Evolutionary conservation across 2,329 filamentous ascomycete species (phyloP).

Genomic region (Ophiostoma quercus): DNA sequence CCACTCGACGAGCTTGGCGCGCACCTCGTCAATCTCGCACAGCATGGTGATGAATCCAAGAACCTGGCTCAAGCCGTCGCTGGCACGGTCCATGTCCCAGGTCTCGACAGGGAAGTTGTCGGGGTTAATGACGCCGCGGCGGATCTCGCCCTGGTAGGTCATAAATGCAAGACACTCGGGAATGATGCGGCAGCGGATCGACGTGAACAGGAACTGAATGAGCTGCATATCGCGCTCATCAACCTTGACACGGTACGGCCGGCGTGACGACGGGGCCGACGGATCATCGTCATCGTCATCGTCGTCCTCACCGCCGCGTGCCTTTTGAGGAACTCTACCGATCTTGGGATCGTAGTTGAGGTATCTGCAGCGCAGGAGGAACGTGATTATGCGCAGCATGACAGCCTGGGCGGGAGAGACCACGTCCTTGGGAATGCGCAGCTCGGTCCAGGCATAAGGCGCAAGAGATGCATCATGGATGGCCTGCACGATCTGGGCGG

Average conservation of each 20-base stretch:
- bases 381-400: constrained; percentile 81
- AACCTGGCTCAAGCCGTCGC: constrained; percentile 90
- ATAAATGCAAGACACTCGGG: constrained; percentile 93
- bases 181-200: constrained; percentile 86
- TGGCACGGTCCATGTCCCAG: constrained; percentile 97
- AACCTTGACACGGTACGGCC: not conserved
- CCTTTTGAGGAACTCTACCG: not conserved
- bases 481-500: constrained; percentile 90
- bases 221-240: constrained; percentile 56
- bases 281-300: constrained; percentile 39
- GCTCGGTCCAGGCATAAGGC: constrained; percentile 85
- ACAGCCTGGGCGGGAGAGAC: constrained; percentile 93
- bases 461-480: constrained; percentile 84
- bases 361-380: constrained; percentile 62
- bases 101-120: constrained; percentile 89
- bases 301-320: not conserved
- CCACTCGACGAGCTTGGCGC: constrained; percentile 83
- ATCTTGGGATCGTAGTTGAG: constrained; percentile 12
- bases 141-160: constrained; percentile 85
- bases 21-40: constrained; percentile 70
- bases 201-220: constrained; percentile 86
- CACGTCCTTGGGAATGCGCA: constrained; percentile 90
- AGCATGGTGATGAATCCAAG: constrained; percentile 90
- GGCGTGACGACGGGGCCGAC: constrained; percentile 4
- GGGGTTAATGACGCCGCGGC: constrained; percentile 66